phyloP scores from a whole-genome alignment of 768 basidiomycete species.

The Auricularia sp. region DNA sequence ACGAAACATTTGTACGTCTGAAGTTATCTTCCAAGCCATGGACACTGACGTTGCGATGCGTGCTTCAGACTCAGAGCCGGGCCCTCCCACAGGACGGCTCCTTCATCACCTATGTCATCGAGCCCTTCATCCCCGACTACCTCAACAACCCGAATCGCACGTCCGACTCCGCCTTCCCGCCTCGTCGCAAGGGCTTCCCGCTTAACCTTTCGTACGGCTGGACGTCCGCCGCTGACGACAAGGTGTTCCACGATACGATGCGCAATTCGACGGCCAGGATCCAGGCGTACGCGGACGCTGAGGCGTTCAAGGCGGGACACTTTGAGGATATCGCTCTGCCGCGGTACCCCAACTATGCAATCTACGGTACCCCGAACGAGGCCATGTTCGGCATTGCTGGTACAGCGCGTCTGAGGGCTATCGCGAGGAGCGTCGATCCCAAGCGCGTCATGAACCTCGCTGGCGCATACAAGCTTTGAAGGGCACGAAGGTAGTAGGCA shows the following conservation, averaged over 20 bases:
- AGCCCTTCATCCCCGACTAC: slow-evolving; percentile 12
- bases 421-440: slow-evolving; percentile 44
- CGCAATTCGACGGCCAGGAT: background rate
- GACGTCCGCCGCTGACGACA: slow-evolving; percentile 28
- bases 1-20: slow-evolving; percentile 30
- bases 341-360: slow-evolving; percentile 53
- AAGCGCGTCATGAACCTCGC: slow-evolving; percentile 51
- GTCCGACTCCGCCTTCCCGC: background rate
- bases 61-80: slow-evolving; percentile 35
- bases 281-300: slow-evolving; percentile 21
- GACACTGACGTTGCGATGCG: background rate
- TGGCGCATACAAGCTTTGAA: slow-evolving; percentile 35
- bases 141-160: background rate
- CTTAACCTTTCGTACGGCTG: slow-evolving; percentile 40
- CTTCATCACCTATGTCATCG: slow-evolving; percentile 29
- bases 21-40: background rate
- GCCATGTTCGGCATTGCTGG: slow-evolving; percentile 34
- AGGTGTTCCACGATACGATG: slow-evolving; percentile 28
- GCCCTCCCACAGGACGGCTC: slow-evolving; percentile 24
- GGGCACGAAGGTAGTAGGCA: no score
- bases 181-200: slow-evolving; percentile 20
- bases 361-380: slow-evolving; percentile 38
- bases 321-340: slow-evolving; percentile 15
- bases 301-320: slow-evolving; percentile 18
- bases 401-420: slow-evolving; percentile 32